These are phyloP conservation scores for Aspergillus costaricaensis DNA, from an alignment of 2,329 filamentous ascomycete genomes.

Conservation along the genomic window DNA sequence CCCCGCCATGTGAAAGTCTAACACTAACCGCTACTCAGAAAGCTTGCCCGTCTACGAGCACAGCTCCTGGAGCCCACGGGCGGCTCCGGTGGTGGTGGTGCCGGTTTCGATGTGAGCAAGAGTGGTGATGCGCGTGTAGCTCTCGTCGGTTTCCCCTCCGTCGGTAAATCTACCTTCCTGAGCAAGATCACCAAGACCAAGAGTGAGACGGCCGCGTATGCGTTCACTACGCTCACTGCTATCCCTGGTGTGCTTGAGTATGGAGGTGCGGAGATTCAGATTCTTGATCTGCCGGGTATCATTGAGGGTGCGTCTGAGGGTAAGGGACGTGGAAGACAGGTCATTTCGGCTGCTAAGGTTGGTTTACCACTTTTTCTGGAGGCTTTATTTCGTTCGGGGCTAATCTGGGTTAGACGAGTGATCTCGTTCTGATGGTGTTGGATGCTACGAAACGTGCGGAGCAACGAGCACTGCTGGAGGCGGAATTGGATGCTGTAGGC, in stretches of 20 bases:
- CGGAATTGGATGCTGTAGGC: conserved; percentile 90
- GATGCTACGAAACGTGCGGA: conserved; percentile 97
- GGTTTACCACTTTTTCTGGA: too few species aligned
- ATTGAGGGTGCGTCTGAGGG: conserved; percentile 96
- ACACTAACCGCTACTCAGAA: conserved; percentile 56
- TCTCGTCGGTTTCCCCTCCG: conserved; percentile 96
- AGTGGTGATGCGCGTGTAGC: conserved; percentile 95
- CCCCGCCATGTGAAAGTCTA: neutral
- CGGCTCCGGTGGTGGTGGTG: conserved; percentile 75
- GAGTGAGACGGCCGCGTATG: conserved; percentile 92
- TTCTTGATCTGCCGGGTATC: conserved; percentile 95
- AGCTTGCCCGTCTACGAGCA: conserved; percentile 90
- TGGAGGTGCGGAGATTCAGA: conserved; percentile 95
- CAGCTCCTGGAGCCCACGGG: conserved; percentile 89
- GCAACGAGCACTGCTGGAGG: conserved; percentile 84
- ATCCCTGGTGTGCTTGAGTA: conserved; percentile 98
- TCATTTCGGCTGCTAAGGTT: conserved; percentile 91
- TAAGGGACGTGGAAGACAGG: conserved; percentile 91
- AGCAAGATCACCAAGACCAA: conserved; percentile 98
- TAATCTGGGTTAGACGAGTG: conserved; percentile 66
- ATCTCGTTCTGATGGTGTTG: conserved; percentile 93
- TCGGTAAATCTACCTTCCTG: conserved; percentile 98
- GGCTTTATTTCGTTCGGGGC: neutral
- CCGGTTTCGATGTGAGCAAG: conserved; percentile 90
- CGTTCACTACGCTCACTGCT: conserved; percentile 95